phyloP scores from a whole-genome alignment of 148 eudicot genomes.

The Persicaria maculosa region DNA sequence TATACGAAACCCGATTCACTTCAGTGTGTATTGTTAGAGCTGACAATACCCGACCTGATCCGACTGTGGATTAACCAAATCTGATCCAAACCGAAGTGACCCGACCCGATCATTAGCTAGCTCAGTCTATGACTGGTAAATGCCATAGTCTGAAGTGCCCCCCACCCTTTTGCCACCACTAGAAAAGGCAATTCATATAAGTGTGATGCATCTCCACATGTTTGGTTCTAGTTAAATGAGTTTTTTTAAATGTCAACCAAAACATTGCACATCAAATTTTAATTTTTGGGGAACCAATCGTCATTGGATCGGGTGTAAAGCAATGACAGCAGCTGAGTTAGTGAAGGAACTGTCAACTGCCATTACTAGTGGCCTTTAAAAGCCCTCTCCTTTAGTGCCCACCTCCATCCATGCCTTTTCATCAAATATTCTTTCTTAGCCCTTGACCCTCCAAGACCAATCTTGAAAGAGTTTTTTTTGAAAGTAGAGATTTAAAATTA shows the following conservation, averaged over 20 bases:
- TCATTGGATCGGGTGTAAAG: not conserved
- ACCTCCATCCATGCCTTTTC: not conserved
- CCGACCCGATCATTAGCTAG: not conserved
- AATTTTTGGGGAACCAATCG: not conserved
- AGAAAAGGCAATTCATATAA: not conserved
- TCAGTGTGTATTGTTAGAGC: not conserved
- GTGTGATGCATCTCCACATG: not conserved
- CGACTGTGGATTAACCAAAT: too few relatives aligned
- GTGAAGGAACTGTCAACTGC: not conserved
- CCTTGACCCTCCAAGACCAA: too few relatives aligned
- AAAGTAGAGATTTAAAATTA: too few relatives aligned
- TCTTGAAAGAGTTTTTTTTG: too few relatives aligned
- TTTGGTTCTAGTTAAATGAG: not conserved
- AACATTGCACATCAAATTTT: not conserved
- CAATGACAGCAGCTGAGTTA: conserved; percentile 1
- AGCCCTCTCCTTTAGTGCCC: conserved; percentile 1
- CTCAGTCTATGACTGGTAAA: not conserved
- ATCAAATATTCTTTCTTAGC: too few relatives aligned
- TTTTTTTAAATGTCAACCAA: too few relatives aligned
- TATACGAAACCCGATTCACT: not conserved
- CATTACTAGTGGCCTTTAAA: not conserved
- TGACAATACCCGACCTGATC: too few relatives aligned
- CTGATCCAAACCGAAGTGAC: too few relatives aligned
- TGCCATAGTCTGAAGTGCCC: not conserved
- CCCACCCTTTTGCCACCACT: not conserved